These are phyloP conservation scores for Pseudevernia furfuracea DNA, from an alignment of 495 filamentous ascomycete species.

Conservation along the genomic window DNA sequence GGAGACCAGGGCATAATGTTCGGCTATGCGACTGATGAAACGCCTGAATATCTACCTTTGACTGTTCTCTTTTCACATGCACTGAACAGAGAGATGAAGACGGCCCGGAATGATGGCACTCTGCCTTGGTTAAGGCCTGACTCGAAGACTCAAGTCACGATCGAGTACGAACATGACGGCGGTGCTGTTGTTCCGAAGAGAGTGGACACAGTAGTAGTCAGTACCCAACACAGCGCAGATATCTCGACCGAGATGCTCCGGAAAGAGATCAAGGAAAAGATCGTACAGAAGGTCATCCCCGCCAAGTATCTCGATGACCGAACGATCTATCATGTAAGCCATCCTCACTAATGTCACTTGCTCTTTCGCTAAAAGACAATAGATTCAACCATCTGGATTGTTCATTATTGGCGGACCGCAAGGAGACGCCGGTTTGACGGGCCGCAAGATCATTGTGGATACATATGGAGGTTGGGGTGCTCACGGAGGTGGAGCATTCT, in stretches of 20 bases:
- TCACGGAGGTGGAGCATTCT: slow-evolving; percentile 99
- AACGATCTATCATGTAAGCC: slow-evolving; percentile 85
- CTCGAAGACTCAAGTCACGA: slow-evolving; percentile 98
- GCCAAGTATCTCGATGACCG: slow-evolving; percentile 83
- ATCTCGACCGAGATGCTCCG: slow-evolving; percentile 89
- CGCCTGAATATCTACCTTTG: slow-evolving; percentile 90
- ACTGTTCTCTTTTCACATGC: slow-evolving; percentile 90
- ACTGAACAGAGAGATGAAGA: slow-evolving; percentile 87
- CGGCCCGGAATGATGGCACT: slow-evolving; percentile 74
- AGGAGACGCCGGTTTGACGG: slow-evolving; percentile 96
- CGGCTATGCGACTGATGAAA: slow-evolving; percentile 98
- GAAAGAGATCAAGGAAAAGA: slow-evolving; percentile 94
- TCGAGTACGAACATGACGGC: slow-evolving; percentile 95
- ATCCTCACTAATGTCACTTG: not conserved
- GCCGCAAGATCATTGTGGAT: slow-evolving; percentile 99
- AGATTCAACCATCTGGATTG: slow-evolving; percentile 94
- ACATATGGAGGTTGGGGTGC: slow-evolving; percentile 99
- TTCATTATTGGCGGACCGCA: slow-evolving; percentile 99
- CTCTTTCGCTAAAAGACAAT: slow-evolving; percentile 27
- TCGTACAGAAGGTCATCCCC: slow-evolving; percentile 89
- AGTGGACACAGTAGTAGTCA: slow-evolving; percentile 95
- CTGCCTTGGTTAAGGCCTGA: slow-evolving; percentile 94
- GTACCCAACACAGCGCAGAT: slow-evolving; percentile 82
- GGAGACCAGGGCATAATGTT: slow-evolving; percentile 99
- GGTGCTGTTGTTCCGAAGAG: slow-evolving; percentile 86